Base-by-base conservation (phyloP, 768 basidiomycete genomes). In the Tulasnella sp. region DNA sequence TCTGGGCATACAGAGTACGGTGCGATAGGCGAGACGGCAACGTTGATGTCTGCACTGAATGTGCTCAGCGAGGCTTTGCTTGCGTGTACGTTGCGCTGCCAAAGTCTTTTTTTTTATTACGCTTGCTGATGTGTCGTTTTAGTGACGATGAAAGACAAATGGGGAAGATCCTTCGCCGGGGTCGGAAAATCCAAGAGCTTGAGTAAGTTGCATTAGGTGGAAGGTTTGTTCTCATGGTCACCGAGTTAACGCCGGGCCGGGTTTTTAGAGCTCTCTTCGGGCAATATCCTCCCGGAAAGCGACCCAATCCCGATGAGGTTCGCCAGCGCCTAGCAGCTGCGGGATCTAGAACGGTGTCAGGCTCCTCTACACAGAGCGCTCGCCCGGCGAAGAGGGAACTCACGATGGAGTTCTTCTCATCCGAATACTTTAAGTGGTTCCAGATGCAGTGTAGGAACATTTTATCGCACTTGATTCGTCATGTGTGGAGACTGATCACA, bases 51-150 rank as follows among this genome's bases (percentile, higher is more conserved):
- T 98, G 96, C 86, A 94, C 94, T 9, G 97, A 97, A 85, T 98
- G 96, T 86, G 91, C 89, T 83, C 95, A 97, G 85, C 93, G 96
- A 64, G 92, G 92, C 34, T 90, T 96, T 54, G 94, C 94, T 90
- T 97, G 96, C 93, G 93, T 97, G 95, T 96, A 88, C 83, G 95
- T 90, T 14, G 41, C 37, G 9, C 41, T n/a, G 41, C 24, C 31
- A 20, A 75, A 0, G n/a, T 40, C 37, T 42, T 44, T 42, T 75
- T 48, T 18, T 76, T 34, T 64, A 31, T 48, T 20, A n/a, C 24
- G 8, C 14, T 79, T 42, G 11, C 28, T 75, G 46, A 75, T 16
- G n/a, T 8, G n/a, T 1, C 2, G 6, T 28, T n/a, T 48, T 75
- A 75, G 74, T 42, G 74, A 75, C 22, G 74, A 75, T 31, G 74